phyloP scores from a whole-genome alignment of 2,329 filamentous ascomycete genomes.

The Colletotrichum sublineola region DNA sequence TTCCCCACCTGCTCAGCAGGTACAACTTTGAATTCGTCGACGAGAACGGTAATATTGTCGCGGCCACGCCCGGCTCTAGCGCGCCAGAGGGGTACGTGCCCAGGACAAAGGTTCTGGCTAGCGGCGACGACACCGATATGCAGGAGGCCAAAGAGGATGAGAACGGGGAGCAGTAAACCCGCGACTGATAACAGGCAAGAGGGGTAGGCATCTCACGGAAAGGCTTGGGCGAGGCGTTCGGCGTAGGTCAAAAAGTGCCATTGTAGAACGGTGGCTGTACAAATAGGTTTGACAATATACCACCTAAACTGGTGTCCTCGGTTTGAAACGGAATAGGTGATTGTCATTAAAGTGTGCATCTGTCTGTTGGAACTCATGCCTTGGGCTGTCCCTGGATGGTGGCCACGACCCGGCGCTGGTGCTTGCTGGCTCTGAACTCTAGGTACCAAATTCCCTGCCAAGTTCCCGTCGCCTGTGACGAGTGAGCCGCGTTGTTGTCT shows the following conservation, averaged over 20 bases:
- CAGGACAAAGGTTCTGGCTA: slow-evolving; percentile 75
- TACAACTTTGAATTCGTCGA: slow-evolving; percentile 99
- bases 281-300: slow-evolving; percentile 34
- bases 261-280: slow-evolving; percentile 35
- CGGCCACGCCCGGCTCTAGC: slow-evolving; percentile 81
- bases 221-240: slow-evolving; percentile 43
- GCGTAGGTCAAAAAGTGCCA: slow-evolving; percentile 41
- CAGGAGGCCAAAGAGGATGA: slow-evolving; percentile 62
- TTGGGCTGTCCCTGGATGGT: slow-evolving; percentile 90
- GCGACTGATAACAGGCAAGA: background rate
- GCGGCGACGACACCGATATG: slow-evolving; percentile 73
- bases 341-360: background rate
- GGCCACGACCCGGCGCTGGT: slow-evolving; percentile 86
- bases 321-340: slow-evolving; percentile 3
- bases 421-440: slow-evolving; percentile 84
- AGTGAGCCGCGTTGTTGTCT: background rate
- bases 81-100: slow-evolving; percentile 70
- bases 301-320: slow-evolving; percentile 15
- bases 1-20: slow-evolving; percentile 91
- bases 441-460: slow-evolving; percentile 96
- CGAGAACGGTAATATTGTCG: slow-evolving; percentile 89
- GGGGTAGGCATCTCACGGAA: slow-evolving; percentile 19
- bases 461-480: slow-evolving; percentile 69
- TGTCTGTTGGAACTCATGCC: slow-evolving; percentile 49
- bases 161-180: slow-evolving; percentile 51